Conservation (phyloP, 2,329 filamentous ascomycete genomes). For the Ophiosphaerella herpotricha region DNA sequence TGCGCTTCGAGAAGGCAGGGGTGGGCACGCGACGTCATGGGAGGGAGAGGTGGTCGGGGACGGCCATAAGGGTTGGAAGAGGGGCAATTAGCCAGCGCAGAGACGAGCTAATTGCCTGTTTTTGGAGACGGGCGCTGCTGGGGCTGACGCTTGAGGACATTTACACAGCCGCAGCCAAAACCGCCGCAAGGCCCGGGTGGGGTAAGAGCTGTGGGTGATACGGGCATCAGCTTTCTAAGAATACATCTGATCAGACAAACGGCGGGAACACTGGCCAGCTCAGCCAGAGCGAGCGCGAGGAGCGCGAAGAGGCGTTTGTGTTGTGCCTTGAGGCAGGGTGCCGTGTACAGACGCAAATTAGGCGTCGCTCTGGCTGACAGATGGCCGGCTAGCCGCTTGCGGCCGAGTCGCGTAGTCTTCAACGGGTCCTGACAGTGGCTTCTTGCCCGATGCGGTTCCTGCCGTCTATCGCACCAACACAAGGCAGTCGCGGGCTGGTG, state of each 20-base stretch:
- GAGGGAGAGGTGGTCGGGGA: background rate
- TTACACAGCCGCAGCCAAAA: constrained; percentile 42
- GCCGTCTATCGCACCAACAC: constrained; percentile 12
- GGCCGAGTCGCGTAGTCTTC: background rate
- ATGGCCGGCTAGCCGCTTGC: no score
- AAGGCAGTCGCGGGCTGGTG: constrained; percentile 12
- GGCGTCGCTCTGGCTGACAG: no score
- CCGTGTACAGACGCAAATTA: background rate
- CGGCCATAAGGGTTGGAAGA: constrained; percentile 5
- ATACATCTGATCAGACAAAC: constrained; percentile 21
- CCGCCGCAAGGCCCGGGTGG: constrained; percentile 24
- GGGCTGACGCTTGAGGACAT: constrained; percentile 22
- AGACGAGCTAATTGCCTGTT: constrained; percentile 28
- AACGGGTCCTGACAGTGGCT: constrained; percentile 4
- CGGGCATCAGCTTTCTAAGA: constrained; percentile 45
- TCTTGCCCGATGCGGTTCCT: constrained; percentile 20
- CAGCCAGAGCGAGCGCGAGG: constrained; percentile 14
- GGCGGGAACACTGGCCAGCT: constrained; percentile 13
- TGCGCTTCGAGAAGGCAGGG: constrained; percentile 5
- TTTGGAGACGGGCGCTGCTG: constrained; percentile 30
- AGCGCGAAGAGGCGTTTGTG: background rate
- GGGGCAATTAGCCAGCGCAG: constrained; percentile 8
- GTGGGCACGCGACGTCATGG: constrained; percentile 5
- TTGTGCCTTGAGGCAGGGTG: background rate
- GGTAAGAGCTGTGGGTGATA: constrained; percentile 31